Conservation (phyloP, 192 early-diverging fungal species). For the Coemansia asiatica region DNA sequence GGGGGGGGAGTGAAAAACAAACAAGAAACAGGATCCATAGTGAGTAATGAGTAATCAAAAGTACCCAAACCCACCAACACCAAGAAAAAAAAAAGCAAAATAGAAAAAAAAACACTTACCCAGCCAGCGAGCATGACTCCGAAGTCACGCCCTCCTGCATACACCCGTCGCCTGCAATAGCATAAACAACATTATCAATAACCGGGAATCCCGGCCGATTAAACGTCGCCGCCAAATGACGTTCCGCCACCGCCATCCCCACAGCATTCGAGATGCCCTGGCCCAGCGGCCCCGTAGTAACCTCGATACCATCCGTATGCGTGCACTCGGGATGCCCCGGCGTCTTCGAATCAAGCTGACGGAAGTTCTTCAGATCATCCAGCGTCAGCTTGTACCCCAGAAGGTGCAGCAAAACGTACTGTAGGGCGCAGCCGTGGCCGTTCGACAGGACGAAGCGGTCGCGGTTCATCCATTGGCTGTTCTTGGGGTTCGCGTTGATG, state of each 20-base stretch:
- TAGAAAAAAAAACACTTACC: slow-evolving; percentile 51
- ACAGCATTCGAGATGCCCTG: slow-evolving; percentile 91
- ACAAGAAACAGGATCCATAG: no score
- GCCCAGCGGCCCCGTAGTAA: slow-evolving; percentile 95
- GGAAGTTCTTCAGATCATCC: slow-evolving; percentile 89
- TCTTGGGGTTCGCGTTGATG: slow-evolving; percentile 81
- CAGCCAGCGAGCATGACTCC: slow-evolving; percentile 91
- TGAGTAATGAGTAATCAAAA: slow-evolving; percentile 16
- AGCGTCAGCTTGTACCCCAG: slow-evolving; percentile 83
- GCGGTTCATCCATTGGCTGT: slow-evolving; percentile 90
- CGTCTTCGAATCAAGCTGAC: slow-evolving; percentile 79
- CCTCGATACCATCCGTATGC: slow-evolving; percentile 89
- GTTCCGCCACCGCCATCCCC: slow-evolving; percentile 88
- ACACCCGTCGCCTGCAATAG: slow-evolving; percentile 93
- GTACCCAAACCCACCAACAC: background rate
- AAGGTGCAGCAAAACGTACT: slow-evolving; percentile 88
- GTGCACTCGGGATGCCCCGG: slow-evolving; percentile 95
- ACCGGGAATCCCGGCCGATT: slow-evolving; percentile 85
- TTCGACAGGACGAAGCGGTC: slow-evolving; percentile 98
- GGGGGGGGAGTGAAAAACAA: no score
- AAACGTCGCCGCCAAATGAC: slow-evolving; percentile 86
- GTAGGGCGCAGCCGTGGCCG: slow-evolving; percentile 94
- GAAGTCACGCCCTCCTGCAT: slow-evolving; percentile 95
- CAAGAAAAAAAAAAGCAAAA: background rate
- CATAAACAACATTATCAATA: slow-evolving; percentile 83